Conservation (phyloP, 225 moss, liverwort and hornwort species). For the Polytrichum formosum region DNA sequence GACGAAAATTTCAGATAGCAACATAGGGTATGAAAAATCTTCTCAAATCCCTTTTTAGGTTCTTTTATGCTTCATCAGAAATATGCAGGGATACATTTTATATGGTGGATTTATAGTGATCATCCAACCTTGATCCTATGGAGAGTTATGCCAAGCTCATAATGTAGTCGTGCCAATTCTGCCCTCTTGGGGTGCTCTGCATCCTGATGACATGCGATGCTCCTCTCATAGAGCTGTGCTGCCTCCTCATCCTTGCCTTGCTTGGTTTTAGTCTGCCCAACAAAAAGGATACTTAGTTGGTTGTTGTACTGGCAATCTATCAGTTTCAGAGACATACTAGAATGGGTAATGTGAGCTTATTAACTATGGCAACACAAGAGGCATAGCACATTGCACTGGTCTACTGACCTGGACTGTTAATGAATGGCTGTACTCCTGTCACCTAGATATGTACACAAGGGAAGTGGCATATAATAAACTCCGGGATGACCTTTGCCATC, state of each 20-base stretch:
- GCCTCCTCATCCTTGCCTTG: constrained; percentile 68
- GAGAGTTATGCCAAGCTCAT: constrained; percentile 66
- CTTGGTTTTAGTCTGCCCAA: constrained; percentile 57
- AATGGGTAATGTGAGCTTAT: no score
- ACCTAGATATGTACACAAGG: neutral
- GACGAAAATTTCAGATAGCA: no score
- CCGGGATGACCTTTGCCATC: constrained; percentile 59
- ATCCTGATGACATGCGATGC: constrained; percentile 45
- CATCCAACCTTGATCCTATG: constrained; percentile 56
- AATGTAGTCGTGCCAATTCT: constrained; percentile 67
- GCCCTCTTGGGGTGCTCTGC: constrained; percentile 44
- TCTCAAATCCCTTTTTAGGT: no score
- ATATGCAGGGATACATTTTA: no score
- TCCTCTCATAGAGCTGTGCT: constrained; percentile 46
- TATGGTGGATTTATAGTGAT: neutral
- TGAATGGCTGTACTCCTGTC: no score
- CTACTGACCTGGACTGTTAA: no score
- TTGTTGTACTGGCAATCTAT: neutral
- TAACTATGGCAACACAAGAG: no score
- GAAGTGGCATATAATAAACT: neutral
- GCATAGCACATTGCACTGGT: no score
- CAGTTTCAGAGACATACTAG: no score
- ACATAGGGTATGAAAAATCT: no score
- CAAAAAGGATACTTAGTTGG: neutral
- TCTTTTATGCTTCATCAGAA: no score